A percentile compares a stretch with the other conserved stretches of the same genome.
Evolutionary conservation across 139 green algal genomes (phyloP).

Genomic region (Chlamydomonas sp.): DNA sequence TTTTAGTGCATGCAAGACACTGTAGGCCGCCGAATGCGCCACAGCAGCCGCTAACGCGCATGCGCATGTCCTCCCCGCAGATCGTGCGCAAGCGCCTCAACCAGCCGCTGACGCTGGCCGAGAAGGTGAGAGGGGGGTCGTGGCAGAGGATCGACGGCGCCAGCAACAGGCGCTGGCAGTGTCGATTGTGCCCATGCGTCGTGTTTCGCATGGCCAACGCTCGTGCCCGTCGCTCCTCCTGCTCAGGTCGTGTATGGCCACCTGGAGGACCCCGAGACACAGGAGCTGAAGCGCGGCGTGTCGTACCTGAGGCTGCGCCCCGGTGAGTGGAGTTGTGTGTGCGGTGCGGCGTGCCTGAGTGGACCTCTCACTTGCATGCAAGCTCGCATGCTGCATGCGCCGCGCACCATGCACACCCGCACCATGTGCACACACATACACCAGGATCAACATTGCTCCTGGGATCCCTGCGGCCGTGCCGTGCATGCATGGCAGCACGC

Average conservation of each 20-base stretch:
- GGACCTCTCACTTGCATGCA: no score
- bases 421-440: no score
- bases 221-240: background rate
- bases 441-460: no score
- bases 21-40: background rate
- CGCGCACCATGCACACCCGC: background rate
- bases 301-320: constrained; percentile 82
- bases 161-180: background rate
- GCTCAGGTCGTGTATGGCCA: constrained; percentile 89
- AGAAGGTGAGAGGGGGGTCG: constrained; percentile 65
- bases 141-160: background rate
- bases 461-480: no score
- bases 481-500: background rate
- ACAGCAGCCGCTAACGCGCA: background rate
- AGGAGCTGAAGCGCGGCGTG: constrained; percentile 78
- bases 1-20: background rate
- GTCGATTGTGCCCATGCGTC: background rate
- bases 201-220: background rate
- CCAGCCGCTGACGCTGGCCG: constrained; percentile 76
- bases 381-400: background rate
- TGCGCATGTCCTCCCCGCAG: constrained; percentile 40
- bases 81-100: constrained; percentile 77
- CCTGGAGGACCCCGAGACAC: constrained; percentile 77
- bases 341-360: no score
- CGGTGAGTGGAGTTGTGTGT: no score